A percentile compares a stretch with the other conserved stretches of the same genome.
phyloP scores from a whole-genome alignment of 805 yeast species.

The Debaryomyces castellii region DNA sequence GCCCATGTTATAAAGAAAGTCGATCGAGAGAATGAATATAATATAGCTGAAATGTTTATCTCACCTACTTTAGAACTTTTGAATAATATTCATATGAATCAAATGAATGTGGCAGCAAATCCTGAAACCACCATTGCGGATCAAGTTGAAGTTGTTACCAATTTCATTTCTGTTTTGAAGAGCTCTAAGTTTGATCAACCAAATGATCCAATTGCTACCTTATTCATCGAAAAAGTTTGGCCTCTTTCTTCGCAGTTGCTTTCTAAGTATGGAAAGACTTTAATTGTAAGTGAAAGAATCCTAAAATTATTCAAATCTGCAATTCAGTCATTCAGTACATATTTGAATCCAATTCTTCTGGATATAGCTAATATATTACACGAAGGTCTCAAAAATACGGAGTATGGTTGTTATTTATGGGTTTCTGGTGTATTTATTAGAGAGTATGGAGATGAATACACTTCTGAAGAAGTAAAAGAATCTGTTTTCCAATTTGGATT shows the following conservation, averaged over 20 bases:
- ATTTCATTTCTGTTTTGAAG: conserved; percentile 56
- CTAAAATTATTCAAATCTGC: conserved; percentile 66
- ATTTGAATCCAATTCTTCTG: conserved; percentile 57
- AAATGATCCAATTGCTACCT: conserved; percentile 51
- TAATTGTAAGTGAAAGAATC: conserved; percentile 70
- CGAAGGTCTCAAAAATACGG: conserved; percentile 65
- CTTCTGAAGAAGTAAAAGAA: conserved; percentile 46
- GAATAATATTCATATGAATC: conserved; percentile 17
- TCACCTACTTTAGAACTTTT: conserved; percentile 59
- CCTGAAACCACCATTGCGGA: conserved; percentile 57
- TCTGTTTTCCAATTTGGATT: conserved; percentile 75
- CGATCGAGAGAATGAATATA: conserved; percentile 50
- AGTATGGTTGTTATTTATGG: conserved; percentile 85
- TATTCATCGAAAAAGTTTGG: conserved; percentile 55
- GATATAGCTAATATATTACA: conserved; percentile 66
- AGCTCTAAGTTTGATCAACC: conserved; percentile 40
- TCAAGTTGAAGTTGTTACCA: conserved; percentile 66
- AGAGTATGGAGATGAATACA: conserved; percentile 63
- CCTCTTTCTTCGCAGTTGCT: conserved; percentile 54
- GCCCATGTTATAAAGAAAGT: conserved; percentile 76
- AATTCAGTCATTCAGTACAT: conserved; percentile 60
- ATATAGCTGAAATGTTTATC: conserved; percentile 61
- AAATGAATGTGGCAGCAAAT: conserved; percentile 20
- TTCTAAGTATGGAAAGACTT: conserved; percentile 54
- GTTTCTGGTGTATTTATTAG: conserved; percentile 80